Base-by-base conservation (phyloP, 2,329 filamentous ascomycete genomes). In the Alternaria novae-zelandiae region DNA sequence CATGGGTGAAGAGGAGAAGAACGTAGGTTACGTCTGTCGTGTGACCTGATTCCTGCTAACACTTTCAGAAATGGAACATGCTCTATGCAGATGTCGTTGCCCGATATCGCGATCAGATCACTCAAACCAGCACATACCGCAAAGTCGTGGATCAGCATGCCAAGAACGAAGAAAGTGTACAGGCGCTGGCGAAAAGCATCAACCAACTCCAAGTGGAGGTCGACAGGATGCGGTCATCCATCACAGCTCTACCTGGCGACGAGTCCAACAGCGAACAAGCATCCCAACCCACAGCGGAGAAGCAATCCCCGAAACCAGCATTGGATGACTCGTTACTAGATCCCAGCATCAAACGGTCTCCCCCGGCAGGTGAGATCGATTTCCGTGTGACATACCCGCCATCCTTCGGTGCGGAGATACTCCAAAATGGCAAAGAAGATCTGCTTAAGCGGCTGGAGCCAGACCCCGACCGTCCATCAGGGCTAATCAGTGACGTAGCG, bases 311-410 rank as follows among this genome's bases (percentile, higher is more conserved):
- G 13, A 67, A 61, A 63, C 70, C 72, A 54, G 58, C 68, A 57
- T 63, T 64, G 54, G 72, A 77, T 63, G 74, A 78, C 60, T 72
- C 74, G 41, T 71, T 75, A 66, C 68, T 75, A 61, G 74, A 78
- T 69, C 73, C 75, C 70, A 75, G 68, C 69, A 74, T 78, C 72
- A 77, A 73, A 71, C 74, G 75, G 67, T 77, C 74, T 64, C 73
- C 76, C 66, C 78, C 78, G 68, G 79, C 79, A 71, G 77, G 74
- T 73, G 78, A 81, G 71, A 81, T 81, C 63, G 83, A 85, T 73
- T 83, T 83, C 73, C 82, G 83, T 72, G 83, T 85, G 75, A 81
- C 81, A 43, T 84, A 84, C 64, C 82, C 82, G 66, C 83, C 83
- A 41, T 80, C 81, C 47, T 82, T 83, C 59, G 83, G 83, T 46